phyloP scores from a whole-genome alignment of 225 moss, liverwort and hornwort genomes.

The Pleurozium schreberi region DNA sequence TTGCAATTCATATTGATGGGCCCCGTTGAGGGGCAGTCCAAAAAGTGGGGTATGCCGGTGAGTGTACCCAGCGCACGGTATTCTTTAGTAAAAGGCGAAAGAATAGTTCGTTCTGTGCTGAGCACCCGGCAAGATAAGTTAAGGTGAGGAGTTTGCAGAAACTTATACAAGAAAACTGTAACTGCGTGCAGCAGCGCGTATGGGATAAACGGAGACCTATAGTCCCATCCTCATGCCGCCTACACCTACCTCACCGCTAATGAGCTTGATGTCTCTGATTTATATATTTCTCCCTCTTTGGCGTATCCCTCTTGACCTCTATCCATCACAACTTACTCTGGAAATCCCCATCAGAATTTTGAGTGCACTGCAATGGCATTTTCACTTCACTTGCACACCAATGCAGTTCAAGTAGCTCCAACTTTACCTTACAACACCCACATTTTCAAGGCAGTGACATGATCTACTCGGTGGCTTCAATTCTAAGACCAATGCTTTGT shows the following conservation, averaged over 20 bases:
- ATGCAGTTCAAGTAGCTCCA: background rate
- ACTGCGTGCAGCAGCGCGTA: background rate
- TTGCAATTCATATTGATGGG: background rate
- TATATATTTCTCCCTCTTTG: background rate
- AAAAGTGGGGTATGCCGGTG: background rate
- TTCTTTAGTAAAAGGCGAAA: slow-evolving; percentile 33
- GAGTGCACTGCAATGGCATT: background rate
- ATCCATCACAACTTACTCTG: background rate
- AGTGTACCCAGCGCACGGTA: background rate
- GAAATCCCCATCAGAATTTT: background rate
- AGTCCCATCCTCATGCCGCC: background rate
- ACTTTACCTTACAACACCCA: background rate
- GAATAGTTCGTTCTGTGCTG: slow-evolving; percentile 3
- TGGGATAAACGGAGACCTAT: background rate
- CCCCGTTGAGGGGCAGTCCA: background rate
- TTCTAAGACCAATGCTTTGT: background rate
- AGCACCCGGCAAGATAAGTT: background rate
- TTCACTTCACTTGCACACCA: background rate
- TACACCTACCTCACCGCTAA: too few species aligned
- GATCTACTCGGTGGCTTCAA: background rate
- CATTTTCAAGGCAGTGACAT: background rate
- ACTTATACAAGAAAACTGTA: background rate
- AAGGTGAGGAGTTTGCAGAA: too few species aligned
- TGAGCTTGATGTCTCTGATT: background rate
- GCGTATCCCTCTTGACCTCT: too few species aligned